phyloP scores from a whole-genome alignment of 257 asterid genomes.

The Nicotiana knightiana region DNA sequence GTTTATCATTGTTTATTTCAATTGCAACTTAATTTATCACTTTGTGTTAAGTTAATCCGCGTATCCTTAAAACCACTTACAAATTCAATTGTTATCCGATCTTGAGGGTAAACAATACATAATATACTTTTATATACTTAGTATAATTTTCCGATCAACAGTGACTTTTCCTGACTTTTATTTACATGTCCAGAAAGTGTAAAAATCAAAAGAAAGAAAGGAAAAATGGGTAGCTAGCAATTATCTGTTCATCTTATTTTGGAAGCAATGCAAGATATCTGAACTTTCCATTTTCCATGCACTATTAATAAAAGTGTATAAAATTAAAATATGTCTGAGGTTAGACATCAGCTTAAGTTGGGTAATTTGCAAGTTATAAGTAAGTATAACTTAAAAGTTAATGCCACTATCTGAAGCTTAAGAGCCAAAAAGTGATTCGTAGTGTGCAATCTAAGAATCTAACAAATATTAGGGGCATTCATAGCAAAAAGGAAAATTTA shows the following conservation, averaged over 20 bases:
- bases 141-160: too few relatives aligned
- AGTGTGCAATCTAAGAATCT: conserved; percentile 5
- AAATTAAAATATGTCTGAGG: too few relatives aligned
- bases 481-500: not conserved
- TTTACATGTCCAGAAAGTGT: too few relatives aligned
- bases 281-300: not conserved
- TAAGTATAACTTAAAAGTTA: not conserved
- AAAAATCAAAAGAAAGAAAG: too few relatives aligned
- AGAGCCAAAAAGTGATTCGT: not conserved
- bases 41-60: too few relatives aligned
- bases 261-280: not conserved
- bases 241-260: not conserved
- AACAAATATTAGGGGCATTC: not conserved
- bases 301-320: not conserved
- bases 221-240: not conserved
- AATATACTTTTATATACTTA: too few relatives aligned
- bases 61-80: too few relatives aligned
- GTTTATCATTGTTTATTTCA: too few relatives aligned
- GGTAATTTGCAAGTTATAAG: not conserved
- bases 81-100: too few relatives aligned
- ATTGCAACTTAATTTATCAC: too few relatives aligned
- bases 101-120: too few relatives aligned
- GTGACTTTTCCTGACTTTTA: too few relatives aligned
- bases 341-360: not conserved
- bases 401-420: not conserved